Evolutionary conservation across 2,329 filamentous ascomycete genomes (phyloP), one percentile per base, ranked within the genome.

Genomic region (Ophiocordyceps polyrhachis-furcata): DNA sequence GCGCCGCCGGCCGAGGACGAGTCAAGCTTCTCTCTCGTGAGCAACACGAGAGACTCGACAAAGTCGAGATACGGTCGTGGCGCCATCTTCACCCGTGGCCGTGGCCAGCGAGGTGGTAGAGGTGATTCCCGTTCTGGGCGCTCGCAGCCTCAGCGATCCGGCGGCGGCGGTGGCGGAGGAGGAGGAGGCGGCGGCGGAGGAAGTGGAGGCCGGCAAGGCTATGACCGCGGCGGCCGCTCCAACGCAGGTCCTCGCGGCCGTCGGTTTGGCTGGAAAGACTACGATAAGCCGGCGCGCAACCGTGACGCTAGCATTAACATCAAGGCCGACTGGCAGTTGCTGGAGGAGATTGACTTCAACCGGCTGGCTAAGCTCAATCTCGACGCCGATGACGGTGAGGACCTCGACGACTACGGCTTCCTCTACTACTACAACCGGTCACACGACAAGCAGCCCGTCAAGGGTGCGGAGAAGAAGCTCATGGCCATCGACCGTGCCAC

Each of bases 281-380:
- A 87, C 62, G 91, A 98, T 70, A 96, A 96, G 79, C 91, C 91
- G 49, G 78, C 89, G 63, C 81, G 91, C 58, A 95, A 93, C 67
- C 84, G 91, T 49, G 91, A 98, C 68, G 83, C 89, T 12, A 94
- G 87, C 32, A 85, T 98, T 59, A 89, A 89, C 68, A 87, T 96
- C 65, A 93, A 93, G 67, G 77, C 88, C 20, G 88, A 95, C 62
- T 98, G 91, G 91, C 75, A 79, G 58, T 76, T 98, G 68, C 71
- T 95, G 56, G 91, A 98, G 69, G 91, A 98, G 73, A 95, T 98
- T 62, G 91, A 98, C 65, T 98, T 93, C 69, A 89, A 86, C 69
- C 83, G 91, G 53, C 76, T 98, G 54, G 74, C 77, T 54, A 98
- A 98, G 75, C 76, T 98, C 57, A 98, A 95, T 68, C 75, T 98